Evolutionary conservation across 2,329 filamentous ascomycete genomes (phyloP), one percentile per base, ranked within the genome.

Genomic region (Ophiostoma ulmi): DNA sequence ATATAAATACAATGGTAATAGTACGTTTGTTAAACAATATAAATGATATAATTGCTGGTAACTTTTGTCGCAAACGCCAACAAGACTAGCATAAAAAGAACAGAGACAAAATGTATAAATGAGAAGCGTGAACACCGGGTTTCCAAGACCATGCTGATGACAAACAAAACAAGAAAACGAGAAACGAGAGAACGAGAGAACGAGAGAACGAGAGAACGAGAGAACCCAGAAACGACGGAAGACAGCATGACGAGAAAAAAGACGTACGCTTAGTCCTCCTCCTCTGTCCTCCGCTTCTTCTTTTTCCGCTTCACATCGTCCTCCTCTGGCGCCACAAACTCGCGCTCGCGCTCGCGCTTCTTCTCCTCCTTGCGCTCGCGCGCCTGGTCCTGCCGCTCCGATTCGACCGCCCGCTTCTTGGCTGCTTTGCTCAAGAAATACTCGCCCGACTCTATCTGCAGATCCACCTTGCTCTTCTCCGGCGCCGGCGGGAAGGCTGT

Each of bases 401-500:
- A 90, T 80, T 91, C 89, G 66, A 85, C 88, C 70, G 90, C 91
- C 73, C 94, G 86, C 77, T 97, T 92, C 85, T 97, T 97, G 72
- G 93, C 94, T 77, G 94, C 89, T 84, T 97, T 97, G 78, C 90
- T 90, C 78, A 99, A 81, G 80, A 98, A 98, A 83, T 97, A 99
- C 82, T 98, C 94, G 81, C 95, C 94, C 76, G 88, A 94, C 84
- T 99, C 95, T 83, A 99, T 97, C 86, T 99, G 94, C 80, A 93
- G 82, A 81, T 99, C 95, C 76, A 99, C 87, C 88, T 98, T 99
- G 88, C 94, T 97, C 91, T 97, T 97, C 85, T 99, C 94, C 75
- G 94, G 93, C 63, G 93, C 88, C 7, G 95, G 95, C 67, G 95
- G 95, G 89, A 99, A 99, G 11, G 95, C 94, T 74, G 96, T 99